These are phyloP conservation scores for Tolypocladium paradoxum DNA, from an alignment of 2,329 filamentous ascomycete genomes.

Conservation along the genomic window DNA sequence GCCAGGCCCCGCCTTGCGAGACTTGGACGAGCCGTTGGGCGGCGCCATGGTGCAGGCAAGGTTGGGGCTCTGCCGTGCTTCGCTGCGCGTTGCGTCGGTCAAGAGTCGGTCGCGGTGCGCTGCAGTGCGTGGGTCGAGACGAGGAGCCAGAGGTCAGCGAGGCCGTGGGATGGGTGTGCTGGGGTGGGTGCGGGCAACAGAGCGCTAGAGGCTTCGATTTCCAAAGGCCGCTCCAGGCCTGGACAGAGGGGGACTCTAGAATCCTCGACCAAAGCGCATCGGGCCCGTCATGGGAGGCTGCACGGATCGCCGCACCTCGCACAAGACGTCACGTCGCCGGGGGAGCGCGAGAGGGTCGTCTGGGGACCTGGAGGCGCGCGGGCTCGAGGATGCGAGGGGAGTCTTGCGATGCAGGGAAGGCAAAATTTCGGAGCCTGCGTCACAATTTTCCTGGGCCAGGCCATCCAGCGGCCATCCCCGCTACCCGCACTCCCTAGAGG, in stretches of 20 bases:
- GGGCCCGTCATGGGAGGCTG: slow-evolving; percentile 15
- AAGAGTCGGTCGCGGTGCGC: background rate
- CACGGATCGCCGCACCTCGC: slow-evolving; percentile 11
- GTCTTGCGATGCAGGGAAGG: background rate
- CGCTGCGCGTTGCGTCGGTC: background rate
- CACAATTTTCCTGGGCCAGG: slow-evolving; percentile 14
- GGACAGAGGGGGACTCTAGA: slow-evolving; percentile 11
- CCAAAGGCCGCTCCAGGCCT: slow-evolving; percentile 14
- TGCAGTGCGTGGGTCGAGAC: background rate
- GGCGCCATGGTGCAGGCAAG: slow-evolving; percentile 19
- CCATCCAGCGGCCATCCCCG: background rate
- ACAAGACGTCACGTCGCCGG: slow-evolving; percentile 9
- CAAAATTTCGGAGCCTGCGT: slow-evolving; percentile 16
- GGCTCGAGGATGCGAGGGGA: background rate
- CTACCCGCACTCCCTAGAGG: background rate
- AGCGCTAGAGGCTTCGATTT: slow-evolving; percentile 10
- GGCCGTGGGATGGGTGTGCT: background rate
- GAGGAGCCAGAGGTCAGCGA: slow-evolving; percentile 4
- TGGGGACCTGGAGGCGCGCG: background rate
- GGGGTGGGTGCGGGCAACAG: background rate
- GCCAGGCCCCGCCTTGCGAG: slow-evolving; percentile 17
- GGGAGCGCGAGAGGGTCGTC: slow-evolving; percentile 2
- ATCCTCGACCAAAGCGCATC: slow-evolving; percentile 21
- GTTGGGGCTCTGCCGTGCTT: background rate
- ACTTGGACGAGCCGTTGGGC: slow-evolving; percentile 19